These are phyloP conservation scores for Singerocomus rubriflavus DNA, from an alignment of 1,284 basidiomycete genomes.

Conservation along the genomic window DNA sequence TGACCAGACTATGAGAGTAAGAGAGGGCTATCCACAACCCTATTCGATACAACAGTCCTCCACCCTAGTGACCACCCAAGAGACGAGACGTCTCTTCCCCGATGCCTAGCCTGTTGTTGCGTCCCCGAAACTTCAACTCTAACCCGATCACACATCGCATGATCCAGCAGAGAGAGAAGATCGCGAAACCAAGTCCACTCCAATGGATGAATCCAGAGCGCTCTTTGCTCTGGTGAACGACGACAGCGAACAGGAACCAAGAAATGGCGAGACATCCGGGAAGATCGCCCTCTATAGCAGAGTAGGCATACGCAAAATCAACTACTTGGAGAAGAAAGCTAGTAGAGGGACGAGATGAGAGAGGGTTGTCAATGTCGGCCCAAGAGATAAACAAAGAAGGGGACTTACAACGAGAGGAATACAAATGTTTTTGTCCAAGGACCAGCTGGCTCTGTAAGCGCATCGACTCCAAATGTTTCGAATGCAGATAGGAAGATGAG, in stretches of 20 bases:
- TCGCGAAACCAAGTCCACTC: conserved; percentile 82
- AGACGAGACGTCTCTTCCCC: conserved; percentile 34
- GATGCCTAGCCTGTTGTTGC: conserved; percentile 33
- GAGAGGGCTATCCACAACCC: not conserved
- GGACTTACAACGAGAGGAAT: conserved; percentile 71
- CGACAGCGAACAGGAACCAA: conserved; percentile 84
- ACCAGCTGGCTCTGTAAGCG: conserved; percentile 64
- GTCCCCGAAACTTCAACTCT: conserved; percentile 34
- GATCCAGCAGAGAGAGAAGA: conserved; percentile 84
- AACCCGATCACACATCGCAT: conserved; percentile 68
- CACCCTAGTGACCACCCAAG: conserved; percentile 27
- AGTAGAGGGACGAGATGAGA: not conserved
- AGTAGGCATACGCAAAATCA: conserved; percentile 88
- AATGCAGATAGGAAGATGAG: conserved; percentile 87
- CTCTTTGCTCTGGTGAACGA: conserved; percentile 60
- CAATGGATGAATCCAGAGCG: conserved; percentile 80
- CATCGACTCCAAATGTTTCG: conserved; percentile 87
- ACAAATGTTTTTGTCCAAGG: conserved; percentile 90
- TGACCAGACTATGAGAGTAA: not conserved
- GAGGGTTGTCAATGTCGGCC: not conserved
- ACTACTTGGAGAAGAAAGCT: conserved; percentile 89
- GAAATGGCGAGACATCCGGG: conserved; percentile 85
- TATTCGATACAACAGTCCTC: not conserved
- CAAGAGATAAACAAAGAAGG: not conserved
- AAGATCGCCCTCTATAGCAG: conserved; percentile 85